Evolutionary conservation across 73 alveolate genomes (phyloP), one percentile per base, ranked within the genome.

Genomic region (Tetrahymena borealis): DNA sequence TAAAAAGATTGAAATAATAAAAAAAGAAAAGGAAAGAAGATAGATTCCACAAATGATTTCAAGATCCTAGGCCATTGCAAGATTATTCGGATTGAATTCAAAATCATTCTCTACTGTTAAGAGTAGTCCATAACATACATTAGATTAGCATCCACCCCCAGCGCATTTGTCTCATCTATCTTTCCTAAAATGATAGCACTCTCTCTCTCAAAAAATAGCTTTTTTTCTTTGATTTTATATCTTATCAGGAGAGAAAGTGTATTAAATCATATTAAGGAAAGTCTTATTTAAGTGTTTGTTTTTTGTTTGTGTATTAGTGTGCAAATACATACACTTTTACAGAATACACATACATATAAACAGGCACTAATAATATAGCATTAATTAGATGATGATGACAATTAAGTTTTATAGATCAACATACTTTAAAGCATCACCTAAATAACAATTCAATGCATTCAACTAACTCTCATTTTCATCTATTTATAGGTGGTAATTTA

Each of bases 21-120:
- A 60, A 60, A 60, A 60, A 60, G 85, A 60, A 60, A 60, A 60
- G 85, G 85, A 60, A 60, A 60, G 85, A 60, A 60, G 85, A 60
- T 60, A 32, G 85, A 60, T 24, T 60, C 85, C 85, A 28, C 33
- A 60, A 60, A 60, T 60, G 85, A 60, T 60, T 60, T 60, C 85
- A 60, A 60, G 28, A 60, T 24, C 85, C 35, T 60, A 60, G 85
- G 85, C 85, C 85, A 24, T 60, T 35, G 85, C 85, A 60, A 60
- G 85, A 60, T 60, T 60, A 60, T 60, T 60, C 85, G 37, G 28
- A 60, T 60, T 60, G 35, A 60, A 35, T 60, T 60, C 85, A 60
- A 60, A 60, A 60, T 60, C 85, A 60, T 60, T 60, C 85, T 60
- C 85, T 60, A 60, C 85, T 60, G 85, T 60, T 35, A 60, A 60